Percentiles rank a stretch among this genome's conserved stretches.
These are phyloP conservation scores for Mycena latifolia DNA, from an alignment of 768 basidiomycete species.

Conservation along the genomic window DNA sequence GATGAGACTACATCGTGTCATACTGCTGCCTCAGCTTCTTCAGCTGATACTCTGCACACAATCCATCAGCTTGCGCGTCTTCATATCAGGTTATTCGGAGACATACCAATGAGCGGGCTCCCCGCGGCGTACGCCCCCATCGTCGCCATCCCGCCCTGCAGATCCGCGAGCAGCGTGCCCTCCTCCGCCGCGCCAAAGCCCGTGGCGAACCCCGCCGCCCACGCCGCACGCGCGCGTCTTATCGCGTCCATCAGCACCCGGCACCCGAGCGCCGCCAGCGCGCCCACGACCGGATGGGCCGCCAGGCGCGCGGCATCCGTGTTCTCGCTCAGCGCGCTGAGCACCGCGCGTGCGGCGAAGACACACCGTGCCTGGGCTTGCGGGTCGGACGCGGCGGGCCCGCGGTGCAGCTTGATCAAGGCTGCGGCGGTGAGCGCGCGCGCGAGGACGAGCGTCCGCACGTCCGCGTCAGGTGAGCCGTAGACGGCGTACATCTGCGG, in stretches of 20 bases:
- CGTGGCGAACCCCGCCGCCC: background rate
- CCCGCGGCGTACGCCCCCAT: conserved; percentile 20
- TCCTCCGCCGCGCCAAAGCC: background rate
- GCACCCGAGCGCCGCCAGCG: conserved; percentile 16
- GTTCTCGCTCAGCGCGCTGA: conserved; percentile 26
- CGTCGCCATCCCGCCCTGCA: conserved; percentile 14
- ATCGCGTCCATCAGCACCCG: conserved; percentile 11
- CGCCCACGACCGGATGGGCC: conserved; percentile 32
- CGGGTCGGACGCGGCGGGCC: background rate
- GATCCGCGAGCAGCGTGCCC: background rate
- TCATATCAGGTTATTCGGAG: background rate
- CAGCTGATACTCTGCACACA: background rate
- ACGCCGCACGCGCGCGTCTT: background rate
- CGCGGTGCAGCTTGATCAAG: conserved; percentile 27
- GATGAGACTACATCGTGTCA: background rate
- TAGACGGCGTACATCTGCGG: conserved; percentile 30
- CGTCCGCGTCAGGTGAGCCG: background rate
- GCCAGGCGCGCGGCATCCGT: background rate
- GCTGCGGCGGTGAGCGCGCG: conserved; percentile 33
- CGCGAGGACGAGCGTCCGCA: conserved; percentile 22
- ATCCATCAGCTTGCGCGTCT: background rate
- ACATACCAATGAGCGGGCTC: conserved; percentile 25
- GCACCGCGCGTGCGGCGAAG: conserved; percentile 29
- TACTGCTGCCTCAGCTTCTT: background rate
- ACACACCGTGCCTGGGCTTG: conserved; percentile 14